Conservation (phyloP, 83 land plant species). For the Diphasiastrum complanatum region DNA sequence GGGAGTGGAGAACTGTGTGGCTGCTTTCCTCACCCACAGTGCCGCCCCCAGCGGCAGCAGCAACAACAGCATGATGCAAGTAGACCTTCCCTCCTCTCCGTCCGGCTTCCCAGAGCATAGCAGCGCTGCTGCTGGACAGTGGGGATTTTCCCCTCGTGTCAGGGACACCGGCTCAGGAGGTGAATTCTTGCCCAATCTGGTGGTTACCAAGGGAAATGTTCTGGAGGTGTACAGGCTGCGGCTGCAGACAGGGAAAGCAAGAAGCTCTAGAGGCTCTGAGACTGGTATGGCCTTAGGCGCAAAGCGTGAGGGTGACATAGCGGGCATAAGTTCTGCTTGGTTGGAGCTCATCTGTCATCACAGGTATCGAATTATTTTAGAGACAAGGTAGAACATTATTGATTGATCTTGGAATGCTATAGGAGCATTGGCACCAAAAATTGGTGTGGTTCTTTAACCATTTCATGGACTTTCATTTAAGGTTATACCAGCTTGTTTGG, state of each 20-base stretch:
- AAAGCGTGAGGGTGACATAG: conserved; percentile 56
- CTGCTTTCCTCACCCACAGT: conserved; percentile 73
- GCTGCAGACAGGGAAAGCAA: conserved; percentile 50
- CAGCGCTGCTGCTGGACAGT: conserved; percentile 43
- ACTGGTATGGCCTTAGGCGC: conserved; percentile 14
- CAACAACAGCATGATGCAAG: too few species aligned
- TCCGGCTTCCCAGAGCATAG: conserved; percentile 18
- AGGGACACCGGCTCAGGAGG: conserved; percentile 9
- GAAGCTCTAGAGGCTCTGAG: conserved; percentile 11
- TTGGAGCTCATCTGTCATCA: conserved; percentile 86
- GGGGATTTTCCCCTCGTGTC: conserved; percentile 12
- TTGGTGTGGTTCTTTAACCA: not conserved
- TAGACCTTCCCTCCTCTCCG: too few species aligned
- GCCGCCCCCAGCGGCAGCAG: conserved; percentile 32
- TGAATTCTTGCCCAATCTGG: conserved; percentile 73
- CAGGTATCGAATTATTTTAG: too few species aligned
- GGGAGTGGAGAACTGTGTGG: conserved; percentile 68
- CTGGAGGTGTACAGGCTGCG: conserved; percentile 77
- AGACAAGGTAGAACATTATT: too few species aligned
- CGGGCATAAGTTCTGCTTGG: conserved; percentile 61
- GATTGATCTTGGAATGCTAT: too few species aligned
- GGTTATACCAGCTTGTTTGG: too few species aligned
- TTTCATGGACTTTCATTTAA: not conserved
- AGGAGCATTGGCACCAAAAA: not conserved
- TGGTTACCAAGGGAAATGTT: conserved; percentile 69